These are phyloP conservation scores for Cymodocea nodosa DNA, from an alignment of 116 monocot species.

Conservation along the genomic window DNA sequence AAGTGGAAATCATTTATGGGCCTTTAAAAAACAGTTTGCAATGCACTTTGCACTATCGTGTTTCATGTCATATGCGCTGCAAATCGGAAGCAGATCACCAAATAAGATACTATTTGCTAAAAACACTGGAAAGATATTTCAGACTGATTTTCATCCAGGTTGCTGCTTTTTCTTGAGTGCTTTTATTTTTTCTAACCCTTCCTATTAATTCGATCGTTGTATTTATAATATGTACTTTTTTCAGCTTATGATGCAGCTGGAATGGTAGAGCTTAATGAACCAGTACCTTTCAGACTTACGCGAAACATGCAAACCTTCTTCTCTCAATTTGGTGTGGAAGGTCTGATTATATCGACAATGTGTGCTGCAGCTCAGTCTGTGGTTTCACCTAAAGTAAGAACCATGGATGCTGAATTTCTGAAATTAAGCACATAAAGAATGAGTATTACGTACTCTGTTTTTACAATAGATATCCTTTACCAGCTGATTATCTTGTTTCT, in stretches of 20 bases:
- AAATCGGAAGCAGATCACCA: conserved; percentile 92
- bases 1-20: conserved; percentile 90
- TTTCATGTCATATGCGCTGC: conserved; percentile 94
- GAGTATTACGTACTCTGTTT: background rate
- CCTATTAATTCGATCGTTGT: conserved; percentile 1
- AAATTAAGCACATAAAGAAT: background rate
- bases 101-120: conserved; percentile 96
- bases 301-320: conserved; percentile 96
- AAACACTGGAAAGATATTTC: conserved; percentile 97
- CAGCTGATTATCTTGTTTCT: background rate
- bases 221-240: background rate
- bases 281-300: conserved; percentile 92
- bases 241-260: conserved; percentile 94
- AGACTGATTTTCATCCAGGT: conserved; percentile 99
- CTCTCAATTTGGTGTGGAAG: conserved; percentile 97
- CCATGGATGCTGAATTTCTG: conserved; percentile 1
- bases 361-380: conserved; percentile 93
- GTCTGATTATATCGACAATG: conserved; percentile 93
- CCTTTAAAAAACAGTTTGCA: conserved; percentile 97
- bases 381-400: conserved; percentile 70
- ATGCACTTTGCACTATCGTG: conserved; percentile 85
- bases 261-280: conserved; percentile 97
- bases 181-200: conserved; percentile 1
- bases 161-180: background rate
- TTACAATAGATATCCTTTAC: background rate